phyloP scores from a whole-genome alignment of 1,284 basidiomycete genomes.

The Ceratobasidium sp. region DNA sequence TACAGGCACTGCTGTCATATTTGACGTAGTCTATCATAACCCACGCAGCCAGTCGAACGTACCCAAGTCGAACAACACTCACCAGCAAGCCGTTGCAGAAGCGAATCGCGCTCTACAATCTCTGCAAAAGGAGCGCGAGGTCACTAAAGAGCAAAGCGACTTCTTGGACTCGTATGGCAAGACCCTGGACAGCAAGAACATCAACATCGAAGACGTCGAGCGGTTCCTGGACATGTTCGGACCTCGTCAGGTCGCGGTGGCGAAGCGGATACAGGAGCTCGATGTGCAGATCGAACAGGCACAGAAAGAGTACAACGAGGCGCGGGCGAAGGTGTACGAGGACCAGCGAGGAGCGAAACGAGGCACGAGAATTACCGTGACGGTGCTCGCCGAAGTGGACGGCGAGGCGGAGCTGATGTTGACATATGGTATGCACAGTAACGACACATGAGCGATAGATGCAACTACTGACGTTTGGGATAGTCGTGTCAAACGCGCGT shows the following conservation, averaged over 20 bases:
- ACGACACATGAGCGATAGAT: not conserved
- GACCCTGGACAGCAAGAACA: constrained; percentile 48
- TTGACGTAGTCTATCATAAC: constrained; percentile 52
- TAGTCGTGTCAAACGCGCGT: constrained; percentile 51
- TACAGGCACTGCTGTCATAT: constrained; percentile 51
- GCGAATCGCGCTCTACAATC: constrained; percentile 42
- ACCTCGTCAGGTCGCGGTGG: constrained; percentile 45
- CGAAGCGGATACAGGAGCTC: constrained; percentile 30
- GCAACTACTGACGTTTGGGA: not conserved
- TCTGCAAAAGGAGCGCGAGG: constrained; percentile 43
- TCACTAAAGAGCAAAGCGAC: constrained; percentile 40
- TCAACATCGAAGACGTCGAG: constrained; percentile 46
- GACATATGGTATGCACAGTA: constrained; percentile 49
- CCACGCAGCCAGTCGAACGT: not conserved
- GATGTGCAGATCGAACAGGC: constrained; percentile 44
- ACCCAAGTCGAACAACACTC: not conserved
- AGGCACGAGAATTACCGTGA: constrained; percentile 49
- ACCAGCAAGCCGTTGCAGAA: constrained; percentile 43
- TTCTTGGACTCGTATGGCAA: constrained; percentile 48
- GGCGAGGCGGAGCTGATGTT: constrained; percentile 47
- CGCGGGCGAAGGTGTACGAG: constrained; percentile 23
- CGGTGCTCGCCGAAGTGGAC: constrained; percentile 48
- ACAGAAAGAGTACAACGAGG: constrained; percentile 40
- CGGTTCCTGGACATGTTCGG: constrained; percentile 51
- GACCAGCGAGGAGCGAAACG: constrained; percentile 47